Evolutionary conservation across 2,329 filamentous ascomycete genomes (phyloP).

Genomic region (Aspergillus arachidicola): DNA sequence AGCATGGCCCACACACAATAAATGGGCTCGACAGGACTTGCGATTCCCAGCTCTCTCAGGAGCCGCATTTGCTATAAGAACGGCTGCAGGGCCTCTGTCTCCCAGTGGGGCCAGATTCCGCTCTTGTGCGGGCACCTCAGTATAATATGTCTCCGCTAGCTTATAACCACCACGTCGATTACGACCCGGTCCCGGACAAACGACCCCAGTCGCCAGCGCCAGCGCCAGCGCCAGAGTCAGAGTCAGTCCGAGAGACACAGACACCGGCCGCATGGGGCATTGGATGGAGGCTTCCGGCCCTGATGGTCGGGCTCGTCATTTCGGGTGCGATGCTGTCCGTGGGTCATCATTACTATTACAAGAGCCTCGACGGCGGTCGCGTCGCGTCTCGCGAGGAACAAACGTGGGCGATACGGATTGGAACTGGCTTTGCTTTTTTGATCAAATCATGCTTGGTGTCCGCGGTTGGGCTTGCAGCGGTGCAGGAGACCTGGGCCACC

Average conservation of each 20-base stretch:
- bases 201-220: neutral
- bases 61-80: too few species aligned
- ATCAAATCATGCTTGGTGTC: slow-evolving; percentile 7
- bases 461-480: slow-evolving; percentile 13
- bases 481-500: slow-evolving; percentile 14
- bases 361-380: slow-evolving; percentile 2
- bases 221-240: neutral
- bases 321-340: slow-evolving; percentile 7
- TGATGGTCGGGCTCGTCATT: slow-evolving; percentile 11
- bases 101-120: too few species aligned
- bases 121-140: neutral
- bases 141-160: neutral
- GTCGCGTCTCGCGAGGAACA: slow-evolving; percentile 11
- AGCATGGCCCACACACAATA: too few species aligned
- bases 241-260: neutral
- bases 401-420: slow-evolving; percentile 15
- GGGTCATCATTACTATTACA: slow-evolving; percentile 9
- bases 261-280: neutral
- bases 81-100: too few species aligned
- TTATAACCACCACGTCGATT: neutral
- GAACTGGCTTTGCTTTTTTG: slow-evolving; percentile 15
- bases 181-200: neutral
- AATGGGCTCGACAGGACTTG: too few species aligned
- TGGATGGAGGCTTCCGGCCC: slow-evolving; percentile 8
- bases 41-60: too few species aligned